A percentile compares a stretch with the other conserved stretches of the same genome.
phyloP scores from a whole-genome alignment of 345 rosid species.

The Cardamine occulta region DNA sequence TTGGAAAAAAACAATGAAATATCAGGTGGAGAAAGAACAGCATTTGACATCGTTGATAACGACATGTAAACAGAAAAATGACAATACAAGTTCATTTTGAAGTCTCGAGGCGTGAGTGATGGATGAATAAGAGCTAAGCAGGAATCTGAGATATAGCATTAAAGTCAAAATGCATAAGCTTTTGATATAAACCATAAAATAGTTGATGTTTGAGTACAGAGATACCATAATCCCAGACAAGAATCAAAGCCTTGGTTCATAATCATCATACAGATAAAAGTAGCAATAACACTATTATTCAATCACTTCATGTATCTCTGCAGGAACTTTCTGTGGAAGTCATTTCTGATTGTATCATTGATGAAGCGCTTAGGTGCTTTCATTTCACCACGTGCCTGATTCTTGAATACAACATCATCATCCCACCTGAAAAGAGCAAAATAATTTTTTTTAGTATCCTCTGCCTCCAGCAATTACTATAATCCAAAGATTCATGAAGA shows the following conservation, averaged over 20 bases:
- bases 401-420: slow-evolving; percentile 98
- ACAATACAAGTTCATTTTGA: neutral
- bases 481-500: slow-evolving; percentile 9
- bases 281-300: slow-evolving; percentile 27
- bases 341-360: slow-evolving; percentile 93
- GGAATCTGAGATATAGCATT: neutral
- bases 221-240: slow-evolving; percentile 26
- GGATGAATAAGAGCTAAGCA: neutral
- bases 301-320: slow-evolving; percentile 92
- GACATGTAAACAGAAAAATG: neutral
- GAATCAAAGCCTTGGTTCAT: slow-evolving; percentile 14
- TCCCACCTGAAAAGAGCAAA: slow-evolving; percentile 73
- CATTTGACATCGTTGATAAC: neutral
- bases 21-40: too few relatives aligned
- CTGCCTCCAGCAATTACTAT: neutral
- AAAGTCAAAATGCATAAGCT: slow-evolving; percentile 18
- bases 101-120: neutral
- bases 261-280: slow-evolving; percentile 34
- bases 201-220: slow-evolving; percentile 30
- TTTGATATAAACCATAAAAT: slow-evolving; percentile 27
- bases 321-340: slow-evolving; percentile 92
- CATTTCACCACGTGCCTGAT: slow-evolving; percentile 95
- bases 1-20: too few relatives aligned
- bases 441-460: neutral
- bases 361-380: slow-evolving; percentile 95